phyloP scores from a whole-genome alignment of 1,139 yeast species.

The Magnusiomyces sp. region DNA sequence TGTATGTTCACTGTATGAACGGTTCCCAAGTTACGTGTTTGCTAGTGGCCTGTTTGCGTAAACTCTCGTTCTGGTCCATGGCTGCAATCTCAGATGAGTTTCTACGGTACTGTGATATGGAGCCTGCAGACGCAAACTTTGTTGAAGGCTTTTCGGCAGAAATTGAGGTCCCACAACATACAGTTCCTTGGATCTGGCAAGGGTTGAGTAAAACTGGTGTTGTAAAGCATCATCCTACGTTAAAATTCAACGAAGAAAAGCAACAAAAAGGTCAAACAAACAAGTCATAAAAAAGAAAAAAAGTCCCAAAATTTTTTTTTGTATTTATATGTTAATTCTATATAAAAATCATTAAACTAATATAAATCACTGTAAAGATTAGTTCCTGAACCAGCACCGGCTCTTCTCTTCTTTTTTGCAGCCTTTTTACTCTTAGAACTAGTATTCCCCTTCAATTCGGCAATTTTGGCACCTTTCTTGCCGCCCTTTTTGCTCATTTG shows the following conservation, averaged over 20 bases:
- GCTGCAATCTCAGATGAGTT: slow-evolving; percentile 85
- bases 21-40: slow-evolving; percentile 85
- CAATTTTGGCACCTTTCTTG: slow-evolving; percentile 64
- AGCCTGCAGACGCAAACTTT: slow-evolving; percentile 72
- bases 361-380: slow-evolving; percentile 13
- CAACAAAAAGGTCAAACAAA: not conserved
- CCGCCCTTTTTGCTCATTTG: slow-evolving; percentile 20
- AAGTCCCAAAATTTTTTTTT: too few relatives aligned
- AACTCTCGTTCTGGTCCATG: slow-evolving; percentile 80
- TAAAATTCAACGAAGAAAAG: slow-evolving; percentile 1
- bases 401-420: slow-evolving; percentile 45
- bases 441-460: not conserved
- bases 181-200: slow-evolving; percentile 47
- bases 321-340: too few relatives aligned
- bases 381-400: slow-evolving; percentile 12
- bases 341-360: slow-evolving; percentile 4
- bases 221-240: slow-evolving; percentile 6
- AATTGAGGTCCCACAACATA: slow-evolving; percentile 43
- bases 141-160: slow-evolving; percentile 73
- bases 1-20: slow-evolving; percentile 77
- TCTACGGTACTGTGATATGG: slow-evolving; percentile 67
- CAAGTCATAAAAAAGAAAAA: too few relatives aligned
- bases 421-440: slow-evolving; percentile 35
- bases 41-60: slow-evolving; percentile 77
- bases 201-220: slow-evolving; percentile 2